phyloP scores from a whole-genome alignment of 208 protist genomes.

The Naegleria lovaniensis region DNA sequence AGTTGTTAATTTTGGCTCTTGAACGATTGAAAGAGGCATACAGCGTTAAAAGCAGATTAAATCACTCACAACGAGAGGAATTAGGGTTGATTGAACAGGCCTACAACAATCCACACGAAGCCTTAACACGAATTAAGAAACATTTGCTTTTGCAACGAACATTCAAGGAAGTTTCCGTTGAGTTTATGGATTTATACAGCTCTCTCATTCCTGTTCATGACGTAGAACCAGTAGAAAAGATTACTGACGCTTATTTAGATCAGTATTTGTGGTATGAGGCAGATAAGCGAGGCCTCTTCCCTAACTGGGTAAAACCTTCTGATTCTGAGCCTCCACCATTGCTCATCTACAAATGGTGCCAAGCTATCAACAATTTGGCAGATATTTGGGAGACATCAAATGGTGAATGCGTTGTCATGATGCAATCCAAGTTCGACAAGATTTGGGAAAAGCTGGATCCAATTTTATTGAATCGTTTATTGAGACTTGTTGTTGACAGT shows the following conservation, averaged over 20 bases:
- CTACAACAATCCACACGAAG: slow-evolving; percentile 99
- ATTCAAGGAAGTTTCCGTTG: slow-evolving; percentile 98
- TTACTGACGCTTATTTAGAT: slow-evolving; percentile 99
- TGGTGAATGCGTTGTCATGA: slow-evolving; percentile 94
- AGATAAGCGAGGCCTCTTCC: slow-evolving; percentile 98
- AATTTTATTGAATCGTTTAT: slow-evolving; percentile 96
- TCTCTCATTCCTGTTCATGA: slow-evolving; percentile 98
- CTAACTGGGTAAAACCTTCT: slow-evolving; percentile 99
- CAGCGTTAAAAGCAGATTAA: slow-evolving; percentile 95
- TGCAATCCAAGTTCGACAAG: slow-evolving; percentile 94
- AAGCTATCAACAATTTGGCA: slow-evolving; percentile 99
- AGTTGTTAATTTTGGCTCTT: slow-evolving; percentile 97
- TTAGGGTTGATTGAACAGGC: slow-evolving; percentile 99
- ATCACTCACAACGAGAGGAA: slow-evolving; percentile 98
- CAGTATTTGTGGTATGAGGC: slow-evolving; percentile 99
- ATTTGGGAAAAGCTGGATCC: slow-evolving; percentile 99
- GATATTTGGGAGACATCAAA: slow-evolving; percentile 93
- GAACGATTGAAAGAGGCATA: slow-evolving; percentile 98
- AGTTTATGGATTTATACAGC: slow-evolving; percentile 99
- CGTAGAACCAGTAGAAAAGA: slow-evolving; percentile 99
- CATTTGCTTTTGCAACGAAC: slow-evolving; percentile 94
- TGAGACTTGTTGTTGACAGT: slow-evolving; percentile 99
- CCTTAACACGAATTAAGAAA: slow-evolving; percentile 96
- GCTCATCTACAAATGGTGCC: slow-evolving; percentile 99
- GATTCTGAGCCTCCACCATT: slow-evolving; percentile 98